phyloP scores from a whole-genome alignment of 805 yeast species.

The Barnettozyma botsteinii region DNA sequence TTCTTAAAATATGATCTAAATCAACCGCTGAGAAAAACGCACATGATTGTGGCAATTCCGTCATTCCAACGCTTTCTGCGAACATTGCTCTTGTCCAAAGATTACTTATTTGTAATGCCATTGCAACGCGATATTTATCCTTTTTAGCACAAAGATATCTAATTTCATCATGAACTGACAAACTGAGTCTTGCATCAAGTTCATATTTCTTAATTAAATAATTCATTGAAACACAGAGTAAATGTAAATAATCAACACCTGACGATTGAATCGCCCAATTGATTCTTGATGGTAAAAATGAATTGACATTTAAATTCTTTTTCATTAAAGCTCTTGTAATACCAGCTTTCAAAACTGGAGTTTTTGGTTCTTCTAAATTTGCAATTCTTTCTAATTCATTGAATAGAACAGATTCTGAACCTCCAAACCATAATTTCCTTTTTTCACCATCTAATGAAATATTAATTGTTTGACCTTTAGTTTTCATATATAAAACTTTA shows the following conservation, averaged over 20 bases:
- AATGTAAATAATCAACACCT: conserved; percentile 93
- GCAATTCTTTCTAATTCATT: conserved; percentile 87
- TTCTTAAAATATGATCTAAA: conserved; percentile 79
- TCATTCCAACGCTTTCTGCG: conserved; percentile 84
- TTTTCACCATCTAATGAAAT: conserved; percentile 23
- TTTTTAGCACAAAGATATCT: conserved; percentile 70
- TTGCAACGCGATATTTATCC: conserved; percentile 70
- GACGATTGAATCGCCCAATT: conserved; percentile 98
- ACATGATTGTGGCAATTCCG: conserved; percentile 87
- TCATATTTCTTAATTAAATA: conserved; percentile 59
- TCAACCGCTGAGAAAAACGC: conserved; percentile 95
- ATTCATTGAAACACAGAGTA: conserved; percentile 81
- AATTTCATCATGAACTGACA: conserved; percentile 95
- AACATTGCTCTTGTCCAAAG: conserved; percentile 96
- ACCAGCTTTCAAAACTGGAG: conserved; percentile 92
- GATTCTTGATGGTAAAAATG: conserved; percentile 81
- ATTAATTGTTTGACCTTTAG: conserved; percentile 62
- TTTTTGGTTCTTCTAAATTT: conserved; percentile 67
- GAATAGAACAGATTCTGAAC: conserved; percentile 89
- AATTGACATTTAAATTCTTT: conserved; percentile 54
- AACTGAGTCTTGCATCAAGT: conserved; percentile 68
- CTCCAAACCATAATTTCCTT: conserved; percentile 67
- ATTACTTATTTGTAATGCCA: conserved; percentile 83
- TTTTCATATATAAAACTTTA: conserved; percentile 60
- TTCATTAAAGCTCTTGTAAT: conserved; percentile 78